Conservation (phyloP, 2,329 filamentous ascomycete species). For the Colletotrichum theobromicola region DNA sequence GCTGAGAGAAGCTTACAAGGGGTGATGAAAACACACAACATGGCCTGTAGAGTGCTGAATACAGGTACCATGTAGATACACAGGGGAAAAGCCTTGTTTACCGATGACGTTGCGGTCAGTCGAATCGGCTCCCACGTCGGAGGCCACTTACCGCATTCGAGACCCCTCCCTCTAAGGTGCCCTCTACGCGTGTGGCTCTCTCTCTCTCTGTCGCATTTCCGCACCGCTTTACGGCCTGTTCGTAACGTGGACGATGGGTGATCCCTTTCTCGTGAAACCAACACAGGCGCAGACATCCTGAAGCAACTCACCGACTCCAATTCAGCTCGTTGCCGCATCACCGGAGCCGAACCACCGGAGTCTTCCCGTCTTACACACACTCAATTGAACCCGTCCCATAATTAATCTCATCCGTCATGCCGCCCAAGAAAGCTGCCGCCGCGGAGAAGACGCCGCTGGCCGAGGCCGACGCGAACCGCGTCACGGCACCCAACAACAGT, state of each 20-base stretch:
- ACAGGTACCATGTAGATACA: not conserved
- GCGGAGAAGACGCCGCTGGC: not conserved
- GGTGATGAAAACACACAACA: not conserved
- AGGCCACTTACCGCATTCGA: not conserved
- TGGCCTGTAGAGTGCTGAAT: not conserved
- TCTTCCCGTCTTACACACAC: not conserved
- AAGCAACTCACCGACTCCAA: not conserved
- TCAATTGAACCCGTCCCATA: not conserved
- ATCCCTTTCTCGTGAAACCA: not conserved
- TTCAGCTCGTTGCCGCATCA: not conserved
- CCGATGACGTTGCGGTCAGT: not conserved
- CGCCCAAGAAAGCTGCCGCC: not conserved
- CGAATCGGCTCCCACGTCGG: not conserved
- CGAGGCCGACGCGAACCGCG: conserved; percentile 3
- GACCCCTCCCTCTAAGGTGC: no score
- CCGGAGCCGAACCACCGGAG: not conserved
- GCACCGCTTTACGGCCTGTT: not conserved
- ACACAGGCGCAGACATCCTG: not conserved
- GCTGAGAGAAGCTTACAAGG: not conserved
- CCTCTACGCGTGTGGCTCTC: not conserved
- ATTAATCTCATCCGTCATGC: not conserved
- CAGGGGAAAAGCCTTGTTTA: not conserved
- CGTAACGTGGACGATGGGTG: not conserved
- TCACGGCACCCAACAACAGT: not conserved
- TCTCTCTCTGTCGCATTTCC: not conserved